These are phyloP conservation scores for Yamadazyma membranifaciens DNA, from an alignment of 1,139 yeast genomes.

Conservation along the genomic window DNA sequence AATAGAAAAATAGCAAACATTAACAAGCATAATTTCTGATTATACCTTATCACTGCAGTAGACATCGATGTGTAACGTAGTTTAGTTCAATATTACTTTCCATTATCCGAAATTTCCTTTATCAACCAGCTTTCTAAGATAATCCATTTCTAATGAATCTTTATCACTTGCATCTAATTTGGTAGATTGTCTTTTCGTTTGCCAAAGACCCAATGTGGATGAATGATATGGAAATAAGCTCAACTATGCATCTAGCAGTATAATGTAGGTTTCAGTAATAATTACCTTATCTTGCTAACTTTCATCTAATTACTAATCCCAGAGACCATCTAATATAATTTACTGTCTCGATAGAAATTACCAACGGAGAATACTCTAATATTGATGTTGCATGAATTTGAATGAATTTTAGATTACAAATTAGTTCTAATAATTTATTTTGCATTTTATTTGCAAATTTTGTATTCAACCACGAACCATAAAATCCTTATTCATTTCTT, in stretches of 20 bases:
- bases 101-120: no score
- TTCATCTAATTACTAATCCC: constrained; percentile 72
- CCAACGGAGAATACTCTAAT: constrained; percentile 51
- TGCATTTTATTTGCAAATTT: constrained; percentile 24
- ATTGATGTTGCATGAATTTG: constrained; percentile 38
- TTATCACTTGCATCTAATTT: constrained; percentile 23
- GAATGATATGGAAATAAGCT: constrained; percentile 51
- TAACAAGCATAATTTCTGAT: no score
- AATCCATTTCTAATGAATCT: background rate
- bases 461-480: constrained; percentile 28
- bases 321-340: constrained; percentile 75
- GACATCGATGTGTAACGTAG: no score
- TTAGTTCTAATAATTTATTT: constrained; percentile 24
- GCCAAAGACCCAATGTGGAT: constrained; percentile 65
- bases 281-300: constrained; percentile 79
- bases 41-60: no score
- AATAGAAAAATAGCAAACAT: no score
- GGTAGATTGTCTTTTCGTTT: constrained; percentile 29
- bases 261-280: constrained; percentile 66
- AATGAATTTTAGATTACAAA: constrained; percentile 39
- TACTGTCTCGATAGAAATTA: constrained; percentile 52
- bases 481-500: no score
- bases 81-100: no score
- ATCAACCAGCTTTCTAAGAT: no score
- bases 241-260: constrained; percentile 71